Base-by-base conservation (phyloP, 192 early-diverging fungal species). In the Coemansia sp. region DNA sequence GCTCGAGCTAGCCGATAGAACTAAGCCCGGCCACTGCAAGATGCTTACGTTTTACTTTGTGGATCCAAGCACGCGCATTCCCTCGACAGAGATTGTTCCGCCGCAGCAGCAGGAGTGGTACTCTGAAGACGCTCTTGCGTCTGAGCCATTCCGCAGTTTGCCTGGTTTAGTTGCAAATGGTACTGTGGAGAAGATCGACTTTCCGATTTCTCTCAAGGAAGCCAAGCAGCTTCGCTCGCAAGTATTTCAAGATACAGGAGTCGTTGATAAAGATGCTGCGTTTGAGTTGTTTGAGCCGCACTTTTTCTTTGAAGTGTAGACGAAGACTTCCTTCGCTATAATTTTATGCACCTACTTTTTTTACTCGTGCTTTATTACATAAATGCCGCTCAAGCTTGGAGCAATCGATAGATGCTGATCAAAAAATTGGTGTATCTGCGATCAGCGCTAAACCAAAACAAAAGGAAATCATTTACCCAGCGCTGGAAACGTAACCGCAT, bases 11-110 rank as follows among this genome's bases (percentile, higher is more conserved):
- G 63, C 20, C 10, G 83, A 89, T 58, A 65, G 49, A 43, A 70
- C 72, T 24, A 79, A 79, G 31, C 75, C 84, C 0, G 90, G 90
- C 2, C 71, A 82, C 39, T 79, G 86, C 64, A 86, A 85, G 57
- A 88, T 89, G 51, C 76, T 90, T 0, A 65, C 60, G n/a, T 89
- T 90, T 49, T 89, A 90, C 74, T 62, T 92, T 20, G 73, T 92
- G 1, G 67, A 92, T 53, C 90, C 90, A 0, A 47, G 64, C 1
- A 42, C 51, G 0, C 62, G 54, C 10, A 75, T 87, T 37, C 15
- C 72, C 10, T 86, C 82, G 24, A 88, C 87, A 7, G 49, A 49
- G 3, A 8, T 79, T 41, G 83, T 91, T 0, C 85, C 88, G 2
- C 85, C 86, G 14, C 87, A 91, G 63, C 79, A 87, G 59, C 41